Percentiles rank a stretch among this genome's conserved stretches.
phyloP scores from a whole-genome alignment of 106 monocot genomes.

The Triglochin maritima region DNA sequence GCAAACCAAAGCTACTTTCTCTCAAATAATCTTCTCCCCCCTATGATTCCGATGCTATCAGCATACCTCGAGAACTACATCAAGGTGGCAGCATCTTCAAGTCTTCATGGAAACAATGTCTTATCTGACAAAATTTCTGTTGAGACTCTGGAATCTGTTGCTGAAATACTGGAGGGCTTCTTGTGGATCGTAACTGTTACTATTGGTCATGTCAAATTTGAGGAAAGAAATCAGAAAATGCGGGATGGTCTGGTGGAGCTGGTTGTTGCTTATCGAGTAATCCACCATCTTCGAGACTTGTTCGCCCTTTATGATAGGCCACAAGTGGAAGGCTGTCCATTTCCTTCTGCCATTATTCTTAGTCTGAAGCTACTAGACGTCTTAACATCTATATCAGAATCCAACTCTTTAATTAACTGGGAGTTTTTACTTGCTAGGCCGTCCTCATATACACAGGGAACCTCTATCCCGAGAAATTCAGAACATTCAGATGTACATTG shows the following conservation, averaged over 20 bases:
- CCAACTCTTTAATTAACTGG: constrained; percentile 62
- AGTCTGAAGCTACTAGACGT: constrained; percentile 77
- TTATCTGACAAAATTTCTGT: constrained; percentile 36
- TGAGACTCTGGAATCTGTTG: constrained; percentile 64
- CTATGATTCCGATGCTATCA: constrained; percentile 86
- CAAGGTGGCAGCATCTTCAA: constrained; percentile 82
- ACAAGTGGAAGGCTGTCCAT: constrained; percentile 86
- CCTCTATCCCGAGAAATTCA: background rate
- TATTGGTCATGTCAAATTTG: constrained; percentile 46
- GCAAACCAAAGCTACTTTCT: constrained; percentile 86
- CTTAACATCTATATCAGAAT: constrained; percentile 58
- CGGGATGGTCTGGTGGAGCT: constrained; percentile 70
- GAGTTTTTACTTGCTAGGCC: constrained; percentile 36
- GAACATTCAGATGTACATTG: background rate
- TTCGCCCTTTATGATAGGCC: constrained; percentile 95
- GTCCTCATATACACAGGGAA: background rate
- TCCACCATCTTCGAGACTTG: constrained; percentile 85
- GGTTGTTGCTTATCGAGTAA: constrained; percentile 79
- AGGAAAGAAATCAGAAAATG: constrained; percentile 80
- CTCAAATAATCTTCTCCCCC: constrained; percentile 89
- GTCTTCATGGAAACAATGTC: constrained; percentile 28
- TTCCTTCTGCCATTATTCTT: constrained; percentile 82
- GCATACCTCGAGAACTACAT: constrained; percentile 92
- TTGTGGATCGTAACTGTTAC: constrained; percentile 61
- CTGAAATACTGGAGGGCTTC: constrained; percentile 75